Evolutionary conservation across 1,139 yeast species (phyloP).

Genomic region (Blastobotrys illinoisensis): DNA sequence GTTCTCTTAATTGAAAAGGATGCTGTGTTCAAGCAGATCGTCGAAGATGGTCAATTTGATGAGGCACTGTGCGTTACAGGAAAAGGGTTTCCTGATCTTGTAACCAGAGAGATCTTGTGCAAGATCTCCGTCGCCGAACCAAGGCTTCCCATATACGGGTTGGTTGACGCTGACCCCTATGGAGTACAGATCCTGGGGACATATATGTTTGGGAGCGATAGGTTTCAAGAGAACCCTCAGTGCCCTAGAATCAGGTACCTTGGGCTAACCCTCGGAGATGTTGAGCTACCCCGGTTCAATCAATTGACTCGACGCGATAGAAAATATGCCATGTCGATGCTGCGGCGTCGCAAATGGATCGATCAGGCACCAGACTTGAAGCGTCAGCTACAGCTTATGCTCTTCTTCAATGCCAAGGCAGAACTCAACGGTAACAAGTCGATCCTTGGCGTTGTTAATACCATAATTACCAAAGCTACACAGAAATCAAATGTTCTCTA

Average conservation of each 20-base stretch:
- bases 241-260: constrained; percentile 24
- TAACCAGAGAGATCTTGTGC: constrained; percentile 56
- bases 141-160: constrained; percentile 43
- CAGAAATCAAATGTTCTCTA: background rate
- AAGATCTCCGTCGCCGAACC: constrained; percentile 45
- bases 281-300: constrained; percentile 35
- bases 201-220: constrained; percentile 33
- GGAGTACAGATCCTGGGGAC: constrained; percentile 56
- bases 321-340: constrained; percentile 32
- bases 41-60: constrained; percentile 8
- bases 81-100: constrained; percentile 67
- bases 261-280: constrained; percentile 41
- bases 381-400: constrained; percentile 49
- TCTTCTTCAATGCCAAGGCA: constrained; percentile 49
- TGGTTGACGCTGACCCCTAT: constrained; percentile 61
- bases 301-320: constrained; percentile 36
- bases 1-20: constrained; percentile 66
- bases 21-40: constrained; percentile 29
- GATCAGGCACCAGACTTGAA: constrained; percentile 25
- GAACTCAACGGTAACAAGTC: constrained; percentile 45
- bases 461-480: background rate
- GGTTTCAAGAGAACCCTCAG: constrained; percentile 14
- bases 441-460: background rate
- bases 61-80: constrained; percentile 41
- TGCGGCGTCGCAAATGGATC: constrained; percentile 22